These are phyloP conservation scores for Actinomucor elegans DNA, from an alignment of 371 early-diverging fungal genomes.

Conservation along the genomic window DNA sequence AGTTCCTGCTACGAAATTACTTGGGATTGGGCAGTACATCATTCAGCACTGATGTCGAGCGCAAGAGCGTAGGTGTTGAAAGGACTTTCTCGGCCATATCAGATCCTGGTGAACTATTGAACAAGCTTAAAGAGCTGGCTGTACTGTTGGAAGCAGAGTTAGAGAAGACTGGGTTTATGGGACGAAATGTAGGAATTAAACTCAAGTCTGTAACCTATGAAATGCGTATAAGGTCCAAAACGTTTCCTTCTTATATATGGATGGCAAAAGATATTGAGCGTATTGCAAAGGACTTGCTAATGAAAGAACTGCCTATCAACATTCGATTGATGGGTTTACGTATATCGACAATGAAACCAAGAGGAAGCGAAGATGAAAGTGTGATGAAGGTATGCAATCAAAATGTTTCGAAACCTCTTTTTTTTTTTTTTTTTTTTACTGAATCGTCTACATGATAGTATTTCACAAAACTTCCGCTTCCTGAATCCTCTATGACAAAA, in stretches of 20 bases:
- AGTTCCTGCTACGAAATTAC: slow-evolving; percentile 34
- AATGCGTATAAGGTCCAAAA: slow-evolving; percentile 35
- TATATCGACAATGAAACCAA: slow-evolving; percentile 29
- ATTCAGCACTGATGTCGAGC: slow-evolving; percentile 20
- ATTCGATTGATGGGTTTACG: slow-evolving; percentile 49
- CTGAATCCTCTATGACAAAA: background rate
- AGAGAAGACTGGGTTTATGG: slow-evolving; percentile 23
- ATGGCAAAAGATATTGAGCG: slow-evolving; percentile 38
- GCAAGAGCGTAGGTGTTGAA: slow-evolving; percentile 48
- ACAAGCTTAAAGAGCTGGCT: slow-evolving; percentile 40
- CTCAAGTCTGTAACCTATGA: slow-evolving; percentile 44
- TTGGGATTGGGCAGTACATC: slow-evolving; percentile 38
- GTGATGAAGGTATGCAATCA: slow-evolving; percentile 31
- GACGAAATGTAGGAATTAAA: slow-evolving; percentile 45
- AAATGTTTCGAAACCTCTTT: background rate
- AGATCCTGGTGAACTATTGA: slow-evolving; percentile 17
- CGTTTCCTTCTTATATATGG: slow-evolving; percentile 32
- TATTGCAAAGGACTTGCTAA: slow-evolving; percentile 31
- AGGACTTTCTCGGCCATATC: slow-evolving; percentile 42
- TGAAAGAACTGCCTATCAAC: slow-evolving; percentile 42
- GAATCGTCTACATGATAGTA: slow-evolving; percentile 4
- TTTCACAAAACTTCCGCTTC: slow-evolving; percentile 8
- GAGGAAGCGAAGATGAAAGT: slow-evolving; percentile 26
- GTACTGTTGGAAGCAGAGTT: slow-evolving; percentile 33
- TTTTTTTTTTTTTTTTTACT: background rate